Base-by-base conservation (phyloP, 495 filamentous ascomycete genomes). In the Aspergillus campestris region DNA sequence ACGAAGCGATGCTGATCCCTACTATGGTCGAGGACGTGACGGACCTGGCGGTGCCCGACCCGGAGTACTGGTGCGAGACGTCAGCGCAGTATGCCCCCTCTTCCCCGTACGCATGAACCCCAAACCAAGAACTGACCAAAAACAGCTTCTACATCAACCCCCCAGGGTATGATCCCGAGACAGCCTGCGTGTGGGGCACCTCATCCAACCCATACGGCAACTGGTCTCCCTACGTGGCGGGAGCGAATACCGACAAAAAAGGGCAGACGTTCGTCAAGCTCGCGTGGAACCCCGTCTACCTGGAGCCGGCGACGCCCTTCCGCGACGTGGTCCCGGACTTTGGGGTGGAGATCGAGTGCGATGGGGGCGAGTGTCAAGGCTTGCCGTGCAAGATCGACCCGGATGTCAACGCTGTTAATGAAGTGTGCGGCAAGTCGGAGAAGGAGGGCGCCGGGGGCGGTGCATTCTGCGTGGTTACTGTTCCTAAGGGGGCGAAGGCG, bases 1-100 rank as follows among this genome's bases (percentile, higher is more conserved):
- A 88, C 58, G 87, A 92, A 66, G 82, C 84, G 43, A 92, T 92
- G 87, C 67, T 89, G 50, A 92, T 90, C 58, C 84, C 86, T 9
- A 89, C 83, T 28, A 58, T 80, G 52, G 80, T 90, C 31, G 49
- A 69, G 29, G 56, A 60, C 13, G 49, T 65, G 10, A 63, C 67
- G 7, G 76, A 73, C 33, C 64, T 92, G 32, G 85, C 87, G 42
- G 84, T 90, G 36, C 86, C 87, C 3, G 83, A 75, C 37, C 61
- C 70, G 18, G 70, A 64, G 44, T 90, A 90, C 61, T 92, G 85
- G 86, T 78, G 70, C 47, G 53, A 60, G 29, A 89, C 86, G 13
- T 77, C 86, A 52, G 82, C 87, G 40, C 86, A 92, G 80, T 90
- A n/a, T n/a, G n/a, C n/a, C n/a, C n/a, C n/a, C n/a, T n/a, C n/a